Percentiles rank a stretch among this genome's conserved stretches.
Conservation (phyloP, 2,329 filamentous ascomycete genomes). For the Xylaria sp. region DNA sequence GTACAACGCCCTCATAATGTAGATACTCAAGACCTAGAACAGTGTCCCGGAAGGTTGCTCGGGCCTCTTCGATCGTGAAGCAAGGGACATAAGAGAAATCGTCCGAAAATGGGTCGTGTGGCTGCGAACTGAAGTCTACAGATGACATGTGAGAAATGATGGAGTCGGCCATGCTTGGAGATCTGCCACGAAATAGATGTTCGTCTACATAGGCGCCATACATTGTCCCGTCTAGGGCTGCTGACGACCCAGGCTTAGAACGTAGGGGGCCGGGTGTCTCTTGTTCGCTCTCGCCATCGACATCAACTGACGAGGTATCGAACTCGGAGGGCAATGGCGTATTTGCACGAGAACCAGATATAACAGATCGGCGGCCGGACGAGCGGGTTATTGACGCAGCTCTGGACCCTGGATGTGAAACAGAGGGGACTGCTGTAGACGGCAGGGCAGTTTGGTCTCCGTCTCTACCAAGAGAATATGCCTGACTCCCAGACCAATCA, state of each 20-base stretch:
- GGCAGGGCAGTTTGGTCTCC: constrained; percentile 38
- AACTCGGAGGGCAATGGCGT: constrained; percentile 51
- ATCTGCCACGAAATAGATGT: constrained; percentile 70
- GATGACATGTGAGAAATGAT: constrained; percentile 77
- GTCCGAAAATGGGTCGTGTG: constrained; percentile 78
- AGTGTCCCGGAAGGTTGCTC: constrained; percentile 89
- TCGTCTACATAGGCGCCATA: constrained; percentile 76
- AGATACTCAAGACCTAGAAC: constrained; percentile 94
- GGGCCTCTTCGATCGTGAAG: constrained; percentile 85
- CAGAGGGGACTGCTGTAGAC: constrained; percentile 37
- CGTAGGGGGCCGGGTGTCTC: constrained; percentile 64
- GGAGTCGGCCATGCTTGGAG: constrained; percentile 84
- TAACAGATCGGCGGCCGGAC: constrained; percentile 59
- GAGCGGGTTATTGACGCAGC: constrained; percentile 61
- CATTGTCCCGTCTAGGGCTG: constrained; percentile 80
- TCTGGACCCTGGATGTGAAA: constrained; percentile 47
- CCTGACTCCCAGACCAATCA: constrained; percentile 53
- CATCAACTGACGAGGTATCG: constrained; percentile 48
- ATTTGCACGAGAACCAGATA: constrained; percentile 53
- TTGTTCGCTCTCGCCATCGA: constrained; percentile 62
- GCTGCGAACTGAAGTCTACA: constrained; percentile 66
- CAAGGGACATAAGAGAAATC: constrained; percentile 94
- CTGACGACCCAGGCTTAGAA: constrained; percentile 62
- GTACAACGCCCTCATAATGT: constrained; percentile 86
- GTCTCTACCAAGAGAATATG: constrained; percentile 42